phyloP scores from a whole-genome alignment of 331 rosid genomes.

The Quercus phellos region DNA sequence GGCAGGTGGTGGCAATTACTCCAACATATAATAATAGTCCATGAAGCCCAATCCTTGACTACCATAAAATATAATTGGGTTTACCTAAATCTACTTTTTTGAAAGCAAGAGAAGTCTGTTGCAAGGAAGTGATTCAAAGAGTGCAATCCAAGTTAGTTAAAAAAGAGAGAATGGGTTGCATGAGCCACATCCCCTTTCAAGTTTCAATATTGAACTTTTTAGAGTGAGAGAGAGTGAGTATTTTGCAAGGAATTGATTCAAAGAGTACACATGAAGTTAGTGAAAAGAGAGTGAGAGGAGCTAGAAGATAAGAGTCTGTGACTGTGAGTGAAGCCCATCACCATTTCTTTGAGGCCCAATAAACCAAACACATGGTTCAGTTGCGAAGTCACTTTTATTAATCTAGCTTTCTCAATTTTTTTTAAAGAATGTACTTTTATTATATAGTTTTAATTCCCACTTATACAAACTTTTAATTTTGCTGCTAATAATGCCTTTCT shows the following conservation, averaged over 20 bases:
- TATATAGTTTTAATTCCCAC: background rate
- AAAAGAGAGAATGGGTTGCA: background rate
- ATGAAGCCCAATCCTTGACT: slow-evolving; percentile 40
- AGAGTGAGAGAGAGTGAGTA: slow-evolving; percentile 37
- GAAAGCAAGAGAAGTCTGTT: slow-evolving; percentile 34
- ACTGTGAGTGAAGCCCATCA: slow-evolving; percentile 37
- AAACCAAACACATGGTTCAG: slow-evolving; percentile 33
- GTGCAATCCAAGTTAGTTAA: slow-evolving; percentile 67
- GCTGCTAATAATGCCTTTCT: too few species aligned
- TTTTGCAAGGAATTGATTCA: slow-evolving; percentile 69
- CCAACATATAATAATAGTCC: background rate
- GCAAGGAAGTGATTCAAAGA: slow-evolving; percentile 57
- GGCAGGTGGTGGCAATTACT: background rate
- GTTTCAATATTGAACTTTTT: slow-evolving; percentile 25
- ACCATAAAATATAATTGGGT: slow-evolving; percentile 19
- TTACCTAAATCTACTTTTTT: slow-evolving; percentile 36
- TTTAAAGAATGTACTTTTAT: background rate
- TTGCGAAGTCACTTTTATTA: slow-evolving; percentile 54
- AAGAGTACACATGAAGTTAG: slow-evolving; percentile 63
- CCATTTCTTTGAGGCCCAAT: slow-evolving; percentile 53
- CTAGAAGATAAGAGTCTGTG: background rate
- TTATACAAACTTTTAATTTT: background rate
- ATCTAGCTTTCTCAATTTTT: slow-evolving; percentile 17
- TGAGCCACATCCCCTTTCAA: slow-evolving; percentile 6
- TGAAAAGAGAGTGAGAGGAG: background rate